phyloP scores from a whole-genome alignment of 2,329 filamentous ascomycete species.

The Penicillium sp. region DNA sequence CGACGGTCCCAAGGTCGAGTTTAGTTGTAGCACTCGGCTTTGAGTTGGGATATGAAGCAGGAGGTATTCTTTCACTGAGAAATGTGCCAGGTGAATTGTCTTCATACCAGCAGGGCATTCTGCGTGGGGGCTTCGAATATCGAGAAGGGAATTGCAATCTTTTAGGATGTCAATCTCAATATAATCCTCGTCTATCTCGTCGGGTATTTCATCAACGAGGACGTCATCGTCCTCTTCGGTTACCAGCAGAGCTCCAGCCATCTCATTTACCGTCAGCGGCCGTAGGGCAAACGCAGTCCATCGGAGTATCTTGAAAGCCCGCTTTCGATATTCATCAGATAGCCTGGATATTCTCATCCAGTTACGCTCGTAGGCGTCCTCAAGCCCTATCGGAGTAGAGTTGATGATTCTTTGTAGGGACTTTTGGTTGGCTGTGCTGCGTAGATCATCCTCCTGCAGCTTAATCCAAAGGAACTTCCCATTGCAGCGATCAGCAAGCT shows the following conservation, averaged over 20 bases:
- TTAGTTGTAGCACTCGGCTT: not conserved
- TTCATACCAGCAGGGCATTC: not conserved
- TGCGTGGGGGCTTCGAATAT: not conserved
- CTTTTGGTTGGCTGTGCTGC: not conserved
- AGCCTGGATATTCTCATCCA: constrained; percentile 1
- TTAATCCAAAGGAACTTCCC: constrained; percentile 10
- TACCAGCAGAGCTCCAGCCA: constrained; percentile 1
- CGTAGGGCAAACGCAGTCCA: constrained; percentile 6
- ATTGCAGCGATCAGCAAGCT: constrained; percentile 4
- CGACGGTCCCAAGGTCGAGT: not conserved
- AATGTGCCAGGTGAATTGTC: constrained; percentile 9
- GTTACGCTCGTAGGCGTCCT: constrained; percentile 3
- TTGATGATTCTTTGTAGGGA: constrained; percentile 2
- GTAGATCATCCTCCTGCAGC: not conserved
- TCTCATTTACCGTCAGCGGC: constrained; percentile 3
- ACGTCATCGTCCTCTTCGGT: not conserved
- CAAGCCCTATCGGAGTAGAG: not conserved
- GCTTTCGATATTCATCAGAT: not conserved
- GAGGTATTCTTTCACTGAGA: constrained; percentile 10
- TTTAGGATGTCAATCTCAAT: not conserved
- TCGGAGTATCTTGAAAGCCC: constrained; percentile 1
- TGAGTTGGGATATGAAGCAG: not conserved
- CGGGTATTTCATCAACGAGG: not conserved
- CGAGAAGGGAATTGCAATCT: constrained; percentile 5
- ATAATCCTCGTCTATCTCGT: constrained; percentile 3